phyloP scores from a whole-genome alignment of 2,329 filamentous ascomycete genomes.

The Penicillium sp. region DNA sequence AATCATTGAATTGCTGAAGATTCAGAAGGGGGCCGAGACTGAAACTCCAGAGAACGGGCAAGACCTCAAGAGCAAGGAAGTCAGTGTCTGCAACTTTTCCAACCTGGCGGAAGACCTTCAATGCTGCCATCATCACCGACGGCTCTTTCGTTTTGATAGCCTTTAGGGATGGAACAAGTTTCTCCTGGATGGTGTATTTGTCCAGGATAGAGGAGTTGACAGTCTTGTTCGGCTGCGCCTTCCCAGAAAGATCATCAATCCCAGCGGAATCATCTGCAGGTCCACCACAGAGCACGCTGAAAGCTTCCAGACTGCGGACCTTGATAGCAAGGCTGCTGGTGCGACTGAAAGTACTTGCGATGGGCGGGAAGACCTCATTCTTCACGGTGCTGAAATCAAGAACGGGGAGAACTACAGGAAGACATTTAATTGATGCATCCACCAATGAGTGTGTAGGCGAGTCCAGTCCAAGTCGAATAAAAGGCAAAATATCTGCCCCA shows the following conservation, averaged over 20 bases:
- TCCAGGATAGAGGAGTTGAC: constrained; percentile 77
- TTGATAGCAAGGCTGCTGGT: constrained; percentile 95
- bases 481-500: constrained; percentile 72
- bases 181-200: constrained; percentile 98
- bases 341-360: constrained; percentile 84
- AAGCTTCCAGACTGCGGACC: constrained; percentile 83
- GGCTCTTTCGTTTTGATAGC: constrained; percentile 98
- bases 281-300: constrained; percentile 85
- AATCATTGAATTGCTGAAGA: constrained; percentile 79
- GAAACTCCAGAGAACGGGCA: constrained; percentile 90
- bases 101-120: constrained; percentile 80
- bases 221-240: constrained; percentile 49
- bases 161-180: constrained; percentile 84
- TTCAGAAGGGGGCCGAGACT: constrained; percentile 85
- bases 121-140: constrained; percentile 90
- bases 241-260: constrained; percentile 67
- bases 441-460: constrained; percentile 86
- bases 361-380: constrained; percentile 90
- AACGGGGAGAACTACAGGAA: constrained; percentile 77
- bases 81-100: constrained; percentile 79
- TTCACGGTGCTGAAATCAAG: constrained; percentile 97
- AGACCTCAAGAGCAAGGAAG: constrained; percentile 84
- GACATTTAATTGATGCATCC: constrained; percentile 74
- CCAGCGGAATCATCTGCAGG: constrained; percentile 49
- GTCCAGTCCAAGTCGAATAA: constrained; percentile 78